Evolutionary conservation across 1,284 basidiomycete genomes (phyloP), one percentile per base, ranked within the genome.

Genomic region (Exsudoporus floridanus): DNA sequence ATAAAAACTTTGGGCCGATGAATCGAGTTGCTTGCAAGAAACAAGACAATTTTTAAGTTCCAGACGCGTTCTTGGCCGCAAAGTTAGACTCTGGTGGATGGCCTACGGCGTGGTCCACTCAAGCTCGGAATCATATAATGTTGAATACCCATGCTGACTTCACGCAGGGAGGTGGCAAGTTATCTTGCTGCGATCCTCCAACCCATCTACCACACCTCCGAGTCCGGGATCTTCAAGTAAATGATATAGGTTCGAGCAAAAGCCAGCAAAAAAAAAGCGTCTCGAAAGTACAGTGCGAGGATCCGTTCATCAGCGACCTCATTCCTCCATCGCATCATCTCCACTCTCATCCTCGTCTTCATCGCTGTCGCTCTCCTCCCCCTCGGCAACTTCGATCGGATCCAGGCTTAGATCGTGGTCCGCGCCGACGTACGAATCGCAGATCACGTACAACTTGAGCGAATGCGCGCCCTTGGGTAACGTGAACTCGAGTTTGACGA

Each of bases 371-470:
- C 80, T 83, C 38, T 83, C 81, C 66, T 92, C 92, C 5, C 93
- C 94, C 70, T 95, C 91, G 0, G 86, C 91, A 41, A 96, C 92
- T 30, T 88, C 84, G 59, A 97, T 80, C 13, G 82, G 75, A 36
- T 90, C 86, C 49, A 95, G 67, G 49, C 83, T 81, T 69, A 96
- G 88, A 68, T 94, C 92, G 66, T 95, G 92, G 67, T 96, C 94
- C 27, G 91, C 92, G 36, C 91, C 92, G 30, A 89, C 77, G 69
- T 95, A 97, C 50, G 87, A 88, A 70, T 98, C 96, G 63, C 92
- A 96, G 60, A 99, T 94, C 54, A 97, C 84, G 66, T 92, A 97
- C 38, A 98, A 73, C 71, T 92, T 94, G 56, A 98, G 77, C 12
- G 80, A 74, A 66, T 96, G 92, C 38, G 76, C 77, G 34, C 96